phyloP scores from a whole-genome alignment of 2,329 filamentous ascomycete genomes.

The Exophiala mesophila region DNA sequence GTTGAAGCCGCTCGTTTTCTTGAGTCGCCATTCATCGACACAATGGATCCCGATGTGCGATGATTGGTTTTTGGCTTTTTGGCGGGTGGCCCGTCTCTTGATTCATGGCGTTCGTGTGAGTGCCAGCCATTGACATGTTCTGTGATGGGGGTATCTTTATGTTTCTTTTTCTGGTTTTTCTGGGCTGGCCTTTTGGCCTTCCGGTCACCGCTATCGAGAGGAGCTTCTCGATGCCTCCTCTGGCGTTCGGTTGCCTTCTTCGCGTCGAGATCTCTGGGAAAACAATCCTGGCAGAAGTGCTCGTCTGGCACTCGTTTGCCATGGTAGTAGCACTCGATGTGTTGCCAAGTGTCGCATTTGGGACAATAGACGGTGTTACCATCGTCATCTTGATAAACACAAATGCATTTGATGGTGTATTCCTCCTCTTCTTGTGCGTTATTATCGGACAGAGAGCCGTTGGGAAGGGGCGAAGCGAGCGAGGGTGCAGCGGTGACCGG shows the following conservation, averaged over 20 bases:
- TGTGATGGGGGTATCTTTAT: slow-evolving; percentile 58
- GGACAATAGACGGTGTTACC: slow-evolving; percentile 97
- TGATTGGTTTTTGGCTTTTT: slow-evolving; percentile 83
- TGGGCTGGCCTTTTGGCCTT: slow-evolving; percentile 68
- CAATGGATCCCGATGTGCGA: slow-evolving; percentile 69
- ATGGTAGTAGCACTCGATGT: slow-evolving; percentile 95
- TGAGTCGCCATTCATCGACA: slow-evolving; percentile 57
- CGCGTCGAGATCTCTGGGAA: slow-evolving; percentile 68
- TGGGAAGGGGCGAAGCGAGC: slow-evolving; percentile 38
- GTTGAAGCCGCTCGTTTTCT: slow-evolving; percentile 58
- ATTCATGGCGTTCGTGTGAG: slow-evolving; percentile 54
- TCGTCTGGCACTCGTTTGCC: slow-evolving; percentile 66
- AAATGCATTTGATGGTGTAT: slow-evolving; percentile 98
- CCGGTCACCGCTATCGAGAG: slow-evolving; percentile 57
- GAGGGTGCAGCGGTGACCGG: slow-evolving; percentile 39
- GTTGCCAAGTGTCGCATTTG: slow-evolving; percentile 94
- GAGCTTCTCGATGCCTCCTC: slow-evolving; percentile 55
- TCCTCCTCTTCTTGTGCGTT: slow-evolving; percentile 42
- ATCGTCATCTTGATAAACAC: slow-evolving; percentile 88
- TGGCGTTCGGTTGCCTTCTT: slow-evolving; percentile 72
- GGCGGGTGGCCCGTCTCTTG: slow-evolving; percentile 55
- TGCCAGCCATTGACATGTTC: slow-evolving; percentile 63
- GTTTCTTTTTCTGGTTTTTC: slow-evolving; percentile 85
- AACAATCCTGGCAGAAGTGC: slow-evolving; percentile 87
- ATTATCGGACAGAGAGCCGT: slow-evolving; percentile 40